Evolutionary conservation across 805 yeast species (phyloP).

Genomic region (Starmerella vitae): DNA sequence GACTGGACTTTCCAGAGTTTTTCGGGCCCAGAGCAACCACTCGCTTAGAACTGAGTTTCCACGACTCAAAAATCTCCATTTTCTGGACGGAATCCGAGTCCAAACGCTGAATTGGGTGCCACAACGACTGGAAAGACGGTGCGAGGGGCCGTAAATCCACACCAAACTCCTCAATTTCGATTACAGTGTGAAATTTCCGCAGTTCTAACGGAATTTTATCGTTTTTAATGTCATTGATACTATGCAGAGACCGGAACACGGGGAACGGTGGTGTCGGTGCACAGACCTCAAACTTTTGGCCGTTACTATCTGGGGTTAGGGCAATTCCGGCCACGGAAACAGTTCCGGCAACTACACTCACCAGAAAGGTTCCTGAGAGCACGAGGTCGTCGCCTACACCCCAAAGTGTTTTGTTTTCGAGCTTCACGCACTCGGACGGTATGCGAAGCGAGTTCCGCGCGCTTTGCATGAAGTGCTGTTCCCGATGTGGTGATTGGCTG

Average conservation of each 20-base stretch:
- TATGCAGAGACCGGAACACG: constrained; percentile 10
- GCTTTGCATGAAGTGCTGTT: constrained; percentile 10
- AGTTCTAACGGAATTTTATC: constrained; percentile 1
- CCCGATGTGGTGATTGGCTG: not conserved
- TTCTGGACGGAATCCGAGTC: not conserved
- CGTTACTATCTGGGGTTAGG: constrained; percentile 6
- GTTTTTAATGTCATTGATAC: not conserved
- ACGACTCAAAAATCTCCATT: constrained; percentile 12
- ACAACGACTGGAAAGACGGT: constrained; percentile 23
- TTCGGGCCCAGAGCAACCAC: constrained; percentile 48
- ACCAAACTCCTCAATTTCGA: constrained; percentile 1
- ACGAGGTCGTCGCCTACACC: constrained; percentile 19
- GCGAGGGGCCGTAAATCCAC: constrained; percentile 15
- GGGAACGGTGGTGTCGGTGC: constrained; percentile 20
- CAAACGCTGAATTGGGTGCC: constrained; percentile 7
- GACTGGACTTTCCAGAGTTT: constrained; percentile 71
- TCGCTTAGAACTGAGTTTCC: constrained; percentile 13
- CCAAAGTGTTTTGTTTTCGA: constrained; percentile 4
- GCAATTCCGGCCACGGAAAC: constrained; percentile 22
- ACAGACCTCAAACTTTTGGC: constrained; percentile 5
- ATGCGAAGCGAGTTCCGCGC: constrained; percentile 12
- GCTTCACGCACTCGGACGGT: too few species aligned
- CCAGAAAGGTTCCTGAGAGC: constrained; percentile 23
- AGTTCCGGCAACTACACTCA: constrained; percentile 25
- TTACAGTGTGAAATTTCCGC: constrained; percentile 4